phyloP scores from a whole-genome alignment of 2,329 filamentous ascomycete species.

The Fusarium nisikadoi region DNA sequence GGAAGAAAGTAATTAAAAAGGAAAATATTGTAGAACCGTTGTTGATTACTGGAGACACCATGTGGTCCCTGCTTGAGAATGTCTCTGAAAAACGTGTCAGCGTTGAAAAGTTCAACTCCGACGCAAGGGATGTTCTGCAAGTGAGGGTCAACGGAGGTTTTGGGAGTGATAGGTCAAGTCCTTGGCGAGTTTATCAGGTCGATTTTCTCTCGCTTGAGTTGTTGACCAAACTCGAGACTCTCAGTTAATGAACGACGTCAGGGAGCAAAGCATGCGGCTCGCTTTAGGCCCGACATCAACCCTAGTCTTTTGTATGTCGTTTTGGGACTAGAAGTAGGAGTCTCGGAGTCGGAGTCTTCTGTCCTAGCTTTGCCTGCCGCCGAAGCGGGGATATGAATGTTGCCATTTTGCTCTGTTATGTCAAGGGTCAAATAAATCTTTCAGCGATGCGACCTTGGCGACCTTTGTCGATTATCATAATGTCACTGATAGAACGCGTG shows the following conservation, averaged over 20 bases:
- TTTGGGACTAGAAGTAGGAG: conserved; percentile 2
- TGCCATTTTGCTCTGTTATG: conserved; percentile 26
- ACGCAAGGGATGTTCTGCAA: conserved; percentile 16
- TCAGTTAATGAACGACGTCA: conserved; percentile 6
- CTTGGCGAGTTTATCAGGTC: background rate
- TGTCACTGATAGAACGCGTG: conserved; percentile 12
- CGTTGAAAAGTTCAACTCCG: conserved; percentile 7
- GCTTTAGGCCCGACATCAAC: conserved; percentile 9
- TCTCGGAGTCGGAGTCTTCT: background rate
- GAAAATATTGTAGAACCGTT: conserved; percentile 10
- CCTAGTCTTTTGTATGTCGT: conserved; percentile 9
- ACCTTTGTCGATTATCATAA: conserved; percentile 25
- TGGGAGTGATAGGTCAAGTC: conserved; percentile 11
- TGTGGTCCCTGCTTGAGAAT: conserved; percentile 28
- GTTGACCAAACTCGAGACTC: conserved; percentile 7
- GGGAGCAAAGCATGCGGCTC: conserved; percentile 22
- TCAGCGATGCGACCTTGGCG: conserved; percentile 17
- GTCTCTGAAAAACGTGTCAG: conserved; percentile 36
- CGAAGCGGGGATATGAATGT: conserved; percentile 27
- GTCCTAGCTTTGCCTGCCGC: conserved; percentile 27
- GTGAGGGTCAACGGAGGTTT: background rate
- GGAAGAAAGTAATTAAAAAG: conserved; percentile 5
- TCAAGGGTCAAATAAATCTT: conserved; percentile 25
- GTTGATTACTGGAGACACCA: conserved; percentile 20
- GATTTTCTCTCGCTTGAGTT: conserved; percentile 13